Conservation (phyloP, 2,329 filamentous ascomycete species). For the Lachnellula suecica region DNA sequence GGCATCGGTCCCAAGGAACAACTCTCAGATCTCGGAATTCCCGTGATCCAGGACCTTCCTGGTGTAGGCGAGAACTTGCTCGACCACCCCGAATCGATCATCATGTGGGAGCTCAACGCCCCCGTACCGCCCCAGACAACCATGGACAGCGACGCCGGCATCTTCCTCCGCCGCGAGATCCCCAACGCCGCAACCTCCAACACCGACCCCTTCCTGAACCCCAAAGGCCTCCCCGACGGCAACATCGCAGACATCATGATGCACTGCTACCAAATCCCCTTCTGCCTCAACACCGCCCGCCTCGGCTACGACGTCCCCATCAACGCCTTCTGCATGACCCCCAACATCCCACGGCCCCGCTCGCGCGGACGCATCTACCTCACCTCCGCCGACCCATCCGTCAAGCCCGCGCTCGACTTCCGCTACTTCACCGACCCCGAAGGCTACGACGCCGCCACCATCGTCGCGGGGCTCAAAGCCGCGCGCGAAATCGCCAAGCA, state of each 20-base stretch:
- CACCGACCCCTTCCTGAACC: constrained; percentile 39
- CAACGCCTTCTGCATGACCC: constrained; percentile 54
- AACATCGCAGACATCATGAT: constrained; percentile 87
- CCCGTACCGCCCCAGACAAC: constrained; percentile 38
- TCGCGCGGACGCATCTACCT: constrained; percentile 61
- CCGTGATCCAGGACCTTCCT: constrained; percentile 31
- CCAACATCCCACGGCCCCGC: constrained; percentile 61
- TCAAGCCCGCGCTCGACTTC: constrained; percentile 51
- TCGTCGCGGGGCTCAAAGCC: constrained; percentile 39
- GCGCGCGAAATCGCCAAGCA: constrained; percentile 35
- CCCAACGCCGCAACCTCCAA: constrained; percentile 59
- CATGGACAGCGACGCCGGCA: constrained; percentile 52
- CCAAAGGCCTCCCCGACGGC: constrained; percentile 57
- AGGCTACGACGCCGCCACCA: constrained; percentile 51
- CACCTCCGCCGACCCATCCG: constrained; percentile 38
- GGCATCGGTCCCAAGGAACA: constrained; percentile 36
- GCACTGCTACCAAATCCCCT: constrained; percentile 96
- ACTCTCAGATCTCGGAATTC: constrained; percentile 33
- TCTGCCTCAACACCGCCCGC: constrained; percentile 80
- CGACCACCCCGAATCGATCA: constrained; percentile 36
- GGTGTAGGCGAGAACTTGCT: constrained; percentile 37
- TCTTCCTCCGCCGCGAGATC: constrained; percentile 76
- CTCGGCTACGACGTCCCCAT: constrained; percentile 62
- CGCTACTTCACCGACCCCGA: constrained; percentile 54
- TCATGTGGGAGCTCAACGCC: constrained; percentile 51